These are phyloP conservation scores for Corylus americana DNA, from an alignment of 306 rosid species.

Conservation along the genomic window DNA sequence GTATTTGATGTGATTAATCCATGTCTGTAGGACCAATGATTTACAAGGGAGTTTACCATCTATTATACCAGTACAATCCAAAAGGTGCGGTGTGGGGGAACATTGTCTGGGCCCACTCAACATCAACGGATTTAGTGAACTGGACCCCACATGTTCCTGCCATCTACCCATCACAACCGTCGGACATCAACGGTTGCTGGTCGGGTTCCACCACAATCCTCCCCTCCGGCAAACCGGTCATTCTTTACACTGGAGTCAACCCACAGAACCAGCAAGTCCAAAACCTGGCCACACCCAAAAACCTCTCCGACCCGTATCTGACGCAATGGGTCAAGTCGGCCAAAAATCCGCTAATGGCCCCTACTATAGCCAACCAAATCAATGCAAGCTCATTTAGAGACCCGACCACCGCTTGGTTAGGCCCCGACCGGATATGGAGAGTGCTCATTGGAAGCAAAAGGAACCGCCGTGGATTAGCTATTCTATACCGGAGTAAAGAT, in stretches of 20 bases:
- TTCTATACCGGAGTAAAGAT: too few relatives aligned
- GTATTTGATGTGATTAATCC: too few relatives aligned
- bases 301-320: conserved; percentile 70
- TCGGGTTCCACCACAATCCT: conserved; percentile 16
- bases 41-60: conserved; percentile 69
- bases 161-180: conserved; percentile 24
- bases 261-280: conserved; percentile 65
- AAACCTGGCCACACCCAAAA: conserved; percentile 69
- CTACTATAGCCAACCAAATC: conserved; percentile 41
- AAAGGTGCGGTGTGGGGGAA: conserved; percentile 76
- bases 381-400: conserved; percentile 39
- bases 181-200: too few relatives aligned
- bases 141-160: conserved; percentile 72
- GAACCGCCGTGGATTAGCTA: too few relatives aligned
- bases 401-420: too few relatives aligned
- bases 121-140: conserved; percentile 74
- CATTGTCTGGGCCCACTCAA: conserved; percentile 88
- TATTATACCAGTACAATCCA: conserved; percentile 83
- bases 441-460: too few relatives aligned
- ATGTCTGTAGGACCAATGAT: conserved; percentile 54
- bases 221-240: conserved; percentile 56
- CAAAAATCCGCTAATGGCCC: conserved; percentile 68
- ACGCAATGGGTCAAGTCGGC: conserved; percentile 69
- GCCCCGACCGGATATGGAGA: too few relatives aligned
- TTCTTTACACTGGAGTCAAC: conserved; percentile 77